phyloP scores from a whole-genome alignment of 768 basidiomycete species.

The Polyporus arcularius region DNA sequence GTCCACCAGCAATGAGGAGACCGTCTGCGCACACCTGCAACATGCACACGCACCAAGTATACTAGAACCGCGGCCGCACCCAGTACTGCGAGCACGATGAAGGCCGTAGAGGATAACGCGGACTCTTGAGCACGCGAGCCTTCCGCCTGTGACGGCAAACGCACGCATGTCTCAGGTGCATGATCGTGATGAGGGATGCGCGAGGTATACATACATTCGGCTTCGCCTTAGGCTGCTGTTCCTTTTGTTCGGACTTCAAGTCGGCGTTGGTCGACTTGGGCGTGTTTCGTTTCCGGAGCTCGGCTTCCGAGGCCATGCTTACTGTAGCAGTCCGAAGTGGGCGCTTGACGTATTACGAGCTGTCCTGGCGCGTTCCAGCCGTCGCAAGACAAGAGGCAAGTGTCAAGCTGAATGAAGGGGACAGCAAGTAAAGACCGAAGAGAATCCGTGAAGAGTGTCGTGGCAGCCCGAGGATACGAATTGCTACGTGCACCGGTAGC shows the following conservation, averaged over 20 bases:
- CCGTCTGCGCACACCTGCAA: neutral
- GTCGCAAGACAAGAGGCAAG: neutral
- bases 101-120: neutral
- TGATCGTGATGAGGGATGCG: neutral
- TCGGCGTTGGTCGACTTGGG: neutral
- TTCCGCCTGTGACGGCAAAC: neutral
- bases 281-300: constrained; percentile 8
- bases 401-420: neutral
- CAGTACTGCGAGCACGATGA: constrained; percentile 15
- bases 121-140: neutral
- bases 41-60: constrained; percentile 15
- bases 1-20: neutral
- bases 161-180: neutral
- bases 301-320: constrained; percentile 1
- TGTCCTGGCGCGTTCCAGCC: constrained; percentile 10
- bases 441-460: neutral
- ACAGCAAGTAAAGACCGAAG: neutral
- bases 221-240: neutral
- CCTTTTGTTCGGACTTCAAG: neutral
- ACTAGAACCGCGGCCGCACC: constrained; percentile 8
- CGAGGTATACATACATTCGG: neutral
- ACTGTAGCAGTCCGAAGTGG: neutral
- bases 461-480: neutral
- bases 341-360: neutral
- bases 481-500: too few relatives aligned